Conservation (phyloP, 345 rosid genomes). For the Barbarea vulgaris region DNA sequence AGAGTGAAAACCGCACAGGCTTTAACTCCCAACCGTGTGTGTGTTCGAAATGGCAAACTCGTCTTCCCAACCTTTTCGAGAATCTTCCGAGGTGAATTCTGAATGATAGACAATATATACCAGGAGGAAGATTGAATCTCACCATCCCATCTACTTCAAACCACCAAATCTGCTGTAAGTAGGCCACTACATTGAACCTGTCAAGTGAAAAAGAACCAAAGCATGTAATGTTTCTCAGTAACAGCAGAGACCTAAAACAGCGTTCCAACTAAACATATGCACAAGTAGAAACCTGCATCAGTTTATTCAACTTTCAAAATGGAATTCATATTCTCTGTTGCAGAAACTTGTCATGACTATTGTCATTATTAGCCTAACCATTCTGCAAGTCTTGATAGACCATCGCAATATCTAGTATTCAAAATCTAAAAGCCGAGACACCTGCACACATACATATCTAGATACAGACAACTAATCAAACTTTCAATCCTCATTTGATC, state of each 20-base stretch:
- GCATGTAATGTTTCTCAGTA: not conserved
- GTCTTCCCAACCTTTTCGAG: slow-evolving; percentile 76
- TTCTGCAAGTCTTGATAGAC: not conserved
- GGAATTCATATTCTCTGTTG: too few species aligned
- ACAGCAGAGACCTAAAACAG: not conserved
- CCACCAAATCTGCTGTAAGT: slow-evolving; percentile 94
- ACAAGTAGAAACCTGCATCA: too few species aligned
- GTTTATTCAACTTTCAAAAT: too few species aligned
- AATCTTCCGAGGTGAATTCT: slow-evolving; percentile 84
- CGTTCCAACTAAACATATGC: too few species aligned
- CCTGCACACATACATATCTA: not conserved
- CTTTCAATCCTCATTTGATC: not conserved
- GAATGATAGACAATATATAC: slow-evolving; percentile 65
- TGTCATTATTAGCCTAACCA: not conserved
- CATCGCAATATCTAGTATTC: not conserved
- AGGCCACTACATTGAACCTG: slow-evolving; percentile 77
- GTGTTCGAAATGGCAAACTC: slow-evolving; percentile 63
- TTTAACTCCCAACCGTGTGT: slow-evolving; percentile 88
- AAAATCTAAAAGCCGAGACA: not conserved
- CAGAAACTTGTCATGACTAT: not conserved
- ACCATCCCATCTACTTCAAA: slow-evolving; percentile 83
- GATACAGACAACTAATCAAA: not conserved
- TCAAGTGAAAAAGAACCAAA: not conserved
- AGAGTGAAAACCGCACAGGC: slow-evolving; percentile 63
- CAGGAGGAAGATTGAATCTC: slow-evolving; percentile 79